These are phyloP conservation scores for Sphaerulina populicola DNA, from an alignment of 2,329 filamentous ascomycete genomes.

Conservation along the genomic window DNA sequence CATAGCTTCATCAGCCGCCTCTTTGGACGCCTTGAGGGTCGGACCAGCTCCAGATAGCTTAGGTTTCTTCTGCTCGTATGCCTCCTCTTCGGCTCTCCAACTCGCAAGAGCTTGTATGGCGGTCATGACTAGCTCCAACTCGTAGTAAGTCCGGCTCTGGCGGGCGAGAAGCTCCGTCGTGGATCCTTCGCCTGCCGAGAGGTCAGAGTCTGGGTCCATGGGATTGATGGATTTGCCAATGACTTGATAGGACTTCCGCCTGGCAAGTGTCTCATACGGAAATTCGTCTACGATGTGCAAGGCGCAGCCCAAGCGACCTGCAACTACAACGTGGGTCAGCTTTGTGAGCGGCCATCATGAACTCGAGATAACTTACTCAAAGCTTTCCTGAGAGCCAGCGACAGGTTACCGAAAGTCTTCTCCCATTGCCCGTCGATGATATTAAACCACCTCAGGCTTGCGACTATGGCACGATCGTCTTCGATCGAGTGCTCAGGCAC, in stretches of 20 bases:
- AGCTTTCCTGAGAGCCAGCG: slow-evolving; percentile 72
- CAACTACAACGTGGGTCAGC: slow-evolving; percentile 26
- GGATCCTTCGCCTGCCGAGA: slow-evolving; percentile 14
- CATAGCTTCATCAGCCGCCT: slow-evolving; percentile 35
- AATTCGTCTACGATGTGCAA: slow-evolving; percentile 46
- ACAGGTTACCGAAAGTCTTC: slow-evolving; percentile 59
- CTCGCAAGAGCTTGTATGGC: slow-evolving; percentile 37
- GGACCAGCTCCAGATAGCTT: slow-evolving; percentile 21
- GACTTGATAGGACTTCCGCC: slow-evolving; percentile 35
- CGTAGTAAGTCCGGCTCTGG: slow-evolving; percentile 35
- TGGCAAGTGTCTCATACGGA: slow-evolving; percentile 41
- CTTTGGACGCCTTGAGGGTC: slow-evolving; percentile 34
- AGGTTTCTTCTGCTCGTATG: slow-evolving; percentile 26
- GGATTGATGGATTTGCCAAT: slow-evolving; percentile 38
- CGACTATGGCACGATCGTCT: slow-evolving; percentile 63
- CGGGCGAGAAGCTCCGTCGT: slow-evolving; percentile 22
- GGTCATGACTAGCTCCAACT: slow-evolving; percentile 38
- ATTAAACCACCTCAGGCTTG: slow-evolving; percentile 76
- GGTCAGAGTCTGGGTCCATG: slow-evolving; percentile 21
- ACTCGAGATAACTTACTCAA: slow-evolving; percentile 54
- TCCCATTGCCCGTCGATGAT: slow-evolving; percentile 65
- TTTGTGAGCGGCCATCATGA: not conserved
- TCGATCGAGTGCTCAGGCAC: slow-evolving; percentile 51
- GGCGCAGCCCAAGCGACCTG: slow-evolving; percentile 48
- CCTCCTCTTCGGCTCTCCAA: slow-evolving; percentile 39